Percentiles rank a stretch among this genome's conserved stretches.
phyloP scores from a whole-genome alignment of 2,329 filamentous ascomycete species.

The Claviceps humidiphila region DNA sequence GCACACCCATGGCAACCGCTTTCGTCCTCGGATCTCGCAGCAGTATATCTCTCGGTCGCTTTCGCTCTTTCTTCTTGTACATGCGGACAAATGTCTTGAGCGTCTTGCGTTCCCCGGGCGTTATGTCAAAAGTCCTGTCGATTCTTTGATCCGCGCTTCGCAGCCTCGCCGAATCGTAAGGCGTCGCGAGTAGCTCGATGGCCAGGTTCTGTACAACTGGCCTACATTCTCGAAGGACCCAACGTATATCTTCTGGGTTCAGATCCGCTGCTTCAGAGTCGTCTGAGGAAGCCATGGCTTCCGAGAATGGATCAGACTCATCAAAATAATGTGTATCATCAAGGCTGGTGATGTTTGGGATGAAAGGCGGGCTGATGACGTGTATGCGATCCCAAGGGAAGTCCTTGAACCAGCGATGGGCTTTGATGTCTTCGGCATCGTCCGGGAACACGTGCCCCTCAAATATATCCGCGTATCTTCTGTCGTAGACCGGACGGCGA shows the following conservation, averaged over 20 bases:
- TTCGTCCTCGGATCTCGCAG: constrained; percentile 59
- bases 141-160: constrained; percentile 37
- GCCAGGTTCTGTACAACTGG: constrained; percentile 29
- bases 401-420: constrained; percentile 71
- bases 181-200: constrained; percentile 30
- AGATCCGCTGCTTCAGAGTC: constrained; percentile 17
- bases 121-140: constrained; percentile 23
- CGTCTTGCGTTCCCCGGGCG: constrained; percentile 24
- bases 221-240: constrained; percentile 25
- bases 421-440: constrained; percentile 81
- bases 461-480: constrained; percentile 12
- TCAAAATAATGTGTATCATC: constrained; percentile 87
- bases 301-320: constrained; percentile 59
- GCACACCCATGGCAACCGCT: constrained; percentile 58
- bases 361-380: constrained; percentile 58
- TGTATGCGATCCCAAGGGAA: constrained; percentile 70
- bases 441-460: constrained; percentile 62
- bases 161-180: constrained; percentile 35
- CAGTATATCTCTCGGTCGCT: constrained; percentile 71
- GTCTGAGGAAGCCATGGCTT: constrained; percentile 38
- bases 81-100: constrained; percentile 38
- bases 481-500: constrained; percentile 12
- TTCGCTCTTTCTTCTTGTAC: constrained; percentile 53
- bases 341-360: constrained; percentile 54
- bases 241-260: constrained; percentile 18